phyloP scores from a whole-genome alignment of 345 rosid species.

The Eucalyptus marginata region DNA sequence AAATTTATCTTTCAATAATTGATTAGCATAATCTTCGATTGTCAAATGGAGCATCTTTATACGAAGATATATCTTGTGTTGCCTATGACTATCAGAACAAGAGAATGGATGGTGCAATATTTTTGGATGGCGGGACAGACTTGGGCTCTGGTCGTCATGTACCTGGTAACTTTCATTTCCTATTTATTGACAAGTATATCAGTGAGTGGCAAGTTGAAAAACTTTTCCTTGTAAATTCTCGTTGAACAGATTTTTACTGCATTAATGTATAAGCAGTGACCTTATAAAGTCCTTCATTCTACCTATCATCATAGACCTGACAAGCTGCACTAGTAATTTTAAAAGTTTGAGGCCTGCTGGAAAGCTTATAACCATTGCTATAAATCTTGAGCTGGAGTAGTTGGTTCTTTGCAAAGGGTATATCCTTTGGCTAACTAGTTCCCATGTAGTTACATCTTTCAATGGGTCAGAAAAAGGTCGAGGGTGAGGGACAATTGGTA shows the following conservation, averaged over 20 bases:
- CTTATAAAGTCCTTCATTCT: neutral
- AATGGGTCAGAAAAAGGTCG: neutral
- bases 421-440: neutral
- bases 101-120: neutral
- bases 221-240: neutral
- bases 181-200: neutral
- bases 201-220: neutral
- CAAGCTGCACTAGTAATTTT: neutral
- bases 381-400: neutral
- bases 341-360: neutral
- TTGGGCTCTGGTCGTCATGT: conserved; percentile 7
- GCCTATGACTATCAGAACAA: neutral
- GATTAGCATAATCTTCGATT: neutral
- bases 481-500: neutral
- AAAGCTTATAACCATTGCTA: neutral
- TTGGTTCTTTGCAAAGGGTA: neutral
- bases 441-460: neutral
- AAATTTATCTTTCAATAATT: neutral
- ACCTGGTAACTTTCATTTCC: neutral
- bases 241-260: neutral
- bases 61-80: neutral
- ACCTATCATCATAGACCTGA: neutral
- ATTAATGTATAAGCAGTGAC: neutral
- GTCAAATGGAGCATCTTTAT: neutral
- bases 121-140: conserved; percentile 9